These are phyloP conservation scores for Paecilomyces niveus DNA, from an alignment of 2,329 filamentous ascomycete species.

Conservation along the genomic window DNA sequence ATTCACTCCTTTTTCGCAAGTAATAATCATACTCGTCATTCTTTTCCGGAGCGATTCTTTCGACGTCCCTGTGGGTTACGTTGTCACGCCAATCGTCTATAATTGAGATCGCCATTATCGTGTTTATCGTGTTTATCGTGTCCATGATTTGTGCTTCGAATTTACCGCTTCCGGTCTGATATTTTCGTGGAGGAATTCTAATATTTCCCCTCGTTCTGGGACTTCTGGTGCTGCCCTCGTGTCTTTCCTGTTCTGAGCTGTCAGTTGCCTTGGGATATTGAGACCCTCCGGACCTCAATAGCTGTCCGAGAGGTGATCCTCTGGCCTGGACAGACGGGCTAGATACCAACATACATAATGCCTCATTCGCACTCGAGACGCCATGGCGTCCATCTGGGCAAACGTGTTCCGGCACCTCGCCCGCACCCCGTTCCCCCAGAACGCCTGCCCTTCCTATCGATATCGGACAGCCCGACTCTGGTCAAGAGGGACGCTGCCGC, in stretches of 20 bases:
- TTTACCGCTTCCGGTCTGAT: background rate
- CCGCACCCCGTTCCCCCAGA: slow-evolving; percentile 20
- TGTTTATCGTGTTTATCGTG: no score
- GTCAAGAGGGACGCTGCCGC: slow-evolving; percentile 19
- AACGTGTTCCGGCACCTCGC: slow-evolving; percentile 12
- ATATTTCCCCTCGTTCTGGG: background rate
- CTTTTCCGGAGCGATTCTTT: slow-evolving; percentile 1
- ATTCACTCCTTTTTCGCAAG: slow-evolving; percentile 19
- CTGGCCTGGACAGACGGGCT: background rate
- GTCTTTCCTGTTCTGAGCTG: background rate
- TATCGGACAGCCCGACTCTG: slow-evolving; percentile 16
- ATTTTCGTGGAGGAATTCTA: background rate
- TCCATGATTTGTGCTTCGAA: background rate
- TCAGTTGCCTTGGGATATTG: background rate
- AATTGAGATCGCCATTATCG: background rate
- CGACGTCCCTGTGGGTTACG: background rate
- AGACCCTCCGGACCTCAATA: background rate
- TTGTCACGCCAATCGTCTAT: background rate
- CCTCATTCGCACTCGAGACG: slow-evolving; percentile 16
- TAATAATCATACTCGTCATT: slow-evolving; percentile 3
- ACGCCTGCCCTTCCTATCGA: slow-evolving; percentile 15
- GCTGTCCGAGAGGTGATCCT: background rate
- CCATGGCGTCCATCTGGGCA: slow-evolving; percentile 18
- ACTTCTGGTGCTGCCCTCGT: background rate
- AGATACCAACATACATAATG: slow-evolving; percentile 12